Base-by-base conservation (phyloP, 2,329 filamentous ascomycete genomes). In the Botrytis cinerea region DNA sequence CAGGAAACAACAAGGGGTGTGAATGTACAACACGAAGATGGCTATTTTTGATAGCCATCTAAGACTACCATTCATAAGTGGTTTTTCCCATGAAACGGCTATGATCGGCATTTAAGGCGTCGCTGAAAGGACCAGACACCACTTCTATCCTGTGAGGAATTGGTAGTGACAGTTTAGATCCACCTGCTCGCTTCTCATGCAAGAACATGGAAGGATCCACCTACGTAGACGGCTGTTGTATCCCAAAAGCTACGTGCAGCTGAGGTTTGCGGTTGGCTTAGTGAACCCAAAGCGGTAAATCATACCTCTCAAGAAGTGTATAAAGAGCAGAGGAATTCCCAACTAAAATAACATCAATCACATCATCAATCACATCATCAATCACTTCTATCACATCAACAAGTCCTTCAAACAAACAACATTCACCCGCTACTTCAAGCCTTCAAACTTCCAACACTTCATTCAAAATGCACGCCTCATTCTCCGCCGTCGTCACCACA, bases 401-500 rank as follows among this genome's bases (percentile, higher is more conserved):
- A 66, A 66, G 28, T 20, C 22, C 20, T 66, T 64, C 62, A 64
- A 20, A 20, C 8, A 43, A 64, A 46, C 43, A 64, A 46, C 62
- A 35, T 32, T 35, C 28, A 46, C n/a, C 43, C 20, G 18, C 40
- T 35, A 1, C 14, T 18, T 51, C 63, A n/a, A 51, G 32, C 63
- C 51, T 67, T 16, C 32, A 51, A 48, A 48, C 45, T 8, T 48
- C 25, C 22, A 61, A 61, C 7, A 61, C 45, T 20, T n/a, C 22
- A 67, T n/a, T 67, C 64, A 67, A 67, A 40, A 67, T 67, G 64
- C 64, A 38, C 32, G 46, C 64, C 46, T 54, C 64, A 54, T 54
- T 67, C 46, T 54, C 35, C 32, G 64, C 64, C 32, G 35, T 67
- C 14, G 8, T 67, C 32, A 35, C 64, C 22, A 35, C 46, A 1